Evolutionary conservation across 2,329 filamentous ascomycete genomes (phyloP).

Genomic region (Fusarium sp.): DNA sequence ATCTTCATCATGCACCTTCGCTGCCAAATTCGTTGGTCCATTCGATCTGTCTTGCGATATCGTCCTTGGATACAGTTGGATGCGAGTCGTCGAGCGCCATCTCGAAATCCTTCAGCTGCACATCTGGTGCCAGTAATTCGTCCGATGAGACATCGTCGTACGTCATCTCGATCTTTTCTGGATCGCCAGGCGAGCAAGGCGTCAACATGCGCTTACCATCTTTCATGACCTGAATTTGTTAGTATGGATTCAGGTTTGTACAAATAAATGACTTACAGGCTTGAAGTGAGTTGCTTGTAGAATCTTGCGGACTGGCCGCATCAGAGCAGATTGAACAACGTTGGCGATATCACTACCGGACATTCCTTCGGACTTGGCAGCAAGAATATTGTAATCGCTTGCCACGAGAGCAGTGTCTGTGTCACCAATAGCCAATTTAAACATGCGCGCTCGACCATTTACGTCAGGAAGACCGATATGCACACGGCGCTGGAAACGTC

Average conservation of each 20-base stretch:
- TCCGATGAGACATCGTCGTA: slow-evolving; percentile 91
- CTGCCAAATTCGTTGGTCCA: slow-evolving; percentile 98
- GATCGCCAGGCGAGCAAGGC: slow-evolving; percentile 93
- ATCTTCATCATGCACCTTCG: slow-evolving; percentile 72
- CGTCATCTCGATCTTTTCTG: slow-evolving; percentile 88
- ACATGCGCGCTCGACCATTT: slow-evolving; percentile 91
- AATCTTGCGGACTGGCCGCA: slow-evolving; percentile 97
- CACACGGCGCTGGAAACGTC: slow-evolving; percentile 94
- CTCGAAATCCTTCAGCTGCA: slow-evolving; percentile 91
- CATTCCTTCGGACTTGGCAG: slow-evolving; percentile 88
- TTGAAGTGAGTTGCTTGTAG: slow-evolving; percentile 99
- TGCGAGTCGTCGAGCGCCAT: slow-evolving; percentile 89
- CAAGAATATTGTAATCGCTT: slow-evolving; percentile 83
- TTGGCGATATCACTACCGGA: slow-evolving; percentile 97
- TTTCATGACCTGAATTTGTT: slow-evolving; percentile 69
- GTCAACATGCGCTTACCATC: slow-evolving; percentile 78
- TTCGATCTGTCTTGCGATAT: slow-evolving; percentile 84
- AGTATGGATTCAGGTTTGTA: not conserved
- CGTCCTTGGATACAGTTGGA: slow-evolving; percentile 89
- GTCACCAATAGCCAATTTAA: slow-evolving; percentile 91
- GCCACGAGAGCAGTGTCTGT: slow-evolving; percentile 87
- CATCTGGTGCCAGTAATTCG: slow-evolving; percentile 84
- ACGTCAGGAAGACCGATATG: slow-evolving; percentile 94
- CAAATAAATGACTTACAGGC: slow-evolving; percentile 68
- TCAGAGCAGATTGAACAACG: slow-evolving; percentile 93